Conservation (phyloP, 176 grass and related monocot genomes). For the Oryza longistaminata region DNA sequence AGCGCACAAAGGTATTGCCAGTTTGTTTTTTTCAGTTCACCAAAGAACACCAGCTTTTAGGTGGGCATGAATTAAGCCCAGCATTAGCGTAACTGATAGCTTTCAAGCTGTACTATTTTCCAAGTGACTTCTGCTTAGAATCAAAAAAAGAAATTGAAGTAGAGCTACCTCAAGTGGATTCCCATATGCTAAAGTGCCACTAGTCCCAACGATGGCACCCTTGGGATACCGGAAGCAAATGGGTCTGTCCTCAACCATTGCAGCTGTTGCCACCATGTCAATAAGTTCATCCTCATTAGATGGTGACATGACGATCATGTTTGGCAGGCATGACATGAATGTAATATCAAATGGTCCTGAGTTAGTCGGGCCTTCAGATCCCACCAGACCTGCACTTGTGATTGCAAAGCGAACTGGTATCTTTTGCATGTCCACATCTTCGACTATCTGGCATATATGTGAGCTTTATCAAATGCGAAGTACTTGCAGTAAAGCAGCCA, state of each 20-base stretch:
- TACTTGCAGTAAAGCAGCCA: constrained; percentile 27
- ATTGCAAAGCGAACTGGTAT: constrained; percentile 73
- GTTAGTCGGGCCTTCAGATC: constrained; percentile 59
- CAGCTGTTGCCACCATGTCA: constrained; percentile 74
- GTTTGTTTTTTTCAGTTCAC: neutral
- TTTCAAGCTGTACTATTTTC: neutral
- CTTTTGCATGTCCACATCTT: constrained; percentile 80
- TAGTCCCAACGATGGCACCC: constrained; percentile 46
- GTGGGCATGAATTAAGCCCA: neutral
- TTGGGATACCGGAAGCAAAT: constrained; percentile 73
- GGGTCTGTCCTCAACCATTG: constrained; percentile 52
- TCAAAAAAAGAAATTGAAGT: constrained; percentile 14
- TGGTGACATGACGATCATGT: constrained; percentile 86
- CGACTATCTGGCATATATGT: constrained; percentile 49
- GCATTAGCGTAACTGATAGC: neutral
- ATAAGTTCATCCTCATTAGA: constrained; percentile 67
- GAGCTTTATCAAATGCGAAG: constrained; percentile 40
- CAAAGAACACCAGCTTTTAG: neutral
- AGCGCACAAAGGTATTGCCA: neutral
- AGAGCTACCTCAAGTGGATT: constrained; percentile 53
- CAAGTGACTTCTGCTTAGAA: neutral
- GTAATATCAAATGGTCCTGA: constrained; percentile 72
- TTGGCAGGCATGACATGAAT: constrained; percentile 79
- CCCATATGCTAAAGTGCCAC: constrained; percentile 38
- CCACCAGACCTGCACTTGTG: constrained; percentile 64